Evolutionary conservation across 1,284 basidiomycete species (phyloP), one percentile per base, ranked within the genome.

Genomic region (Serendipita sp.): DNA sequence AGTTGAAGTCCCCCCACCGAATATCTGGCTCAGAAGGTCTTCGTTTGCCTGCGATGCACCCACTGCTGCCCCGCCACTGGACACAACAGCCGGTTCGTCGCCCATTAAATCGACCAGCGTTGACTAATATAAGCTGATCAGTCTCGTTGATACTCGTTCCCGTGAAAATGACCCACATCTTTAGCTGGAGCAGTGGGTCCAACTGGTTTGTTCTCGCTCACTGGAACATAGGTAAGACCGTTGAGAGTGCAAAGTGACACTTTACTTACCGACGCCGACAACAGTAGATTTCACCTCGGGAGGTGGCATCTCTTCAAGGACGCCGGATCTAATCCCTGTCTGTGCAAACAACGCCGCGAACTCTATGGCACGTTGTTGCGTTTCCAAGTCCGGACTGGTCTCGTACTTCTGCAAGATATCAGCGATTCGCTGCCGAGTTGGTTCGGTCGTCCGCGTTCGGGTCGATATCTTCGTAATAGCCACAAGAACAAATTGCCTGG

Each of bases 321-420:
- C 93, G 53, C 93, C 96, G n/a, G 83, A 81, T 63, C 86, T 82
- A 38, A 94, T 78, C 47, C 92, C 87, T 30, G 61, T 47, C 67
- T 73, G 73, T 41, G 77, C 80, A 70, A 93, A 88, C 66, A 99
- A 72, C 69, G 83, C 90, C 0, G 88, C 88, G 72, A 94, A 98
- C 74, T 99, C 96, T 5, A 99, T 92, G 0, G 93, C 87, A 50
- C 96, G 84, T 72, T 98, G 94, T 73, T 99, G 96, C 55, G 96
- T 79, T 74, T 99, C 96, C 26, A 99, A 78, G 72, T 99, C 94
- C 0, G 87, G 86, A 70, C 85, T 93, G 5, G 85, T 87, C 49
- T 87, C 86, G 72, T 88, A 94, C 58, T 79, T 79, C 32, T 82
- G 81, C 34, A 95, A 80, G n/a, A 93, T 73, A 55, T 70, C 84